Evolutionary conservation across 1,284 basidiomycete species (phyloP), one percentile per base, ranked within the genome.

Genomic region (Ustilago shanxiensis): DNA sequence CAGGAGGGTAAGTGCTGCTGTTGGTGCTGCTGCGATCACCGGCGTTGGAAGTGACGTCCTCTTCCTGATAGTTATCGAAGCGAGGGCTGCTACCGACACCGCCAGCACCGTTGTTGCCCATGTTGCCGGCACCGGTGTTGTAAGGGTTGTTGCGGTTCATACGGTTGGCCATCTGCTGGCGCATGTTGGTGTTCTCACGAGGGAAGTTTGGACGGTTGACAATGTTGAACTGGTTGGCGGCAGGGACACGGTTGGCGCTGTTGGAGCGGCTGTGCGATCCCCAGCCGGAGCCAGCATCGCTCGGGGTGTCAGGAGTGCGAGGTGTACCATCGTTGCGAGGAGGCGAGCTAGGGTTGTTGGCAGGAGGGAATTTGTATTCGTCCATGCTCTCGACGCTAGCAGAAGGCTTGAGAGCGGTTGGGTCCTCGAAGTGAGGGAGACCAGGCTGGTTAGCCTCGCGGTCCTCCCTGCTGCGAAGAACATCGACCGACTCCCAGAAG

Each of bases 401-500:
- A 8, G 62, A 47, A 3, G 69, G 69, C 52, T 66, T 72, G 41
- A 63, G 33, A 41, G 63, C 69, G 5, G 63, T 62, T 14, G 70
- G 28, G 22, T 73, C 71, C 37, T 74, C 45, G 24, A 60, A 66
- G n/a, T 65, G 61, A 10, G 72, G 66, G 39, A 74, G 61, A 55
- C 72, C 66, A n/a, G 66, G 72, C 45, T 65, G 49, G 28, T 60
- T 45, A 2, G 52, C 53, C 14, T 74, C 72, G 10, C 63, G 61
- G 52, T 74, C 72, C 13, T 74, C 66, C 56, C 61, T 63, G 63
- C 72, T 69, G 31, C 72, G 72, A 13, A 69, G 35, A 6, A 74
- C 72, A 20, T 74, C 72, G 51, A 69, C 72, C 26, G 72, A 74
- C 45, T 74, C 66, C 66, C 72, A 74, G 66, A 74, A 74, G 22